Base-by-base conservation (phyloP, 495 filamentous ascomycete species). In the Penicillium dipodomyicola region DNA sequence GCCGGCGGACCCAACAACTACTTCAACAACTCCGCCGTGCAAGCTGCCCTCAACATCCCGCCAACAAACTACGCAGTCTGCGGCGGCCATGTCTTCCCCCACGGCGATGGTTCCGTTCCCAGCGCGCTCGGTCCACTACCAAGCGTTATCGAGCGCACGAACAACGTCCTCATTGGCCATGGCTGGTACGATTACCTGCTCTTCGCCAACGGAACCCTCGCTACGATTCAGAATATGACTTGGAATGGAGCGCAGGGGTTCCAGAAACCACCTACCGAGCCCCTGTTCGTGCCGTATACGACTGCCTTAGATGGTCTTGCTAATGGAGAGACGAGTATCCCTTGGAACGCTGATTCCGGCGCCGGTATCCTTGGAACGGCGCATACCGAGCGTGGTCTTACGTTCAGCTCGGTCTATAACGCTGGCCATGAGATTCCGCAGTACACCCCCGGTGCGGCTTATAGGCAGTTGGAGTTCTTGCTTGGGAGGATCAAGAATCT, bases 171-270 rank as follows among this genome's bases (percentile, higher is more conserved):
- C 35, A 83, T 92, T 62, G 82, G 68, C 7, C 86, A 91, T 62
- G 88, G 87, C 0, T 68, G 80, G 47, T 63, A 74, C 20, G 84
- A 86, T 52, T 81, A 72, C 59, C 58, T 84, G 37, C 72, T 90
- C 5, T 73, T 89, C 23, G 57, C 76, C 45, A 87, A 91, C 60
- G 87, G 89, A 11, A 84, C 86, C 0, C 75, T 94, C 0, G 72
- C 88, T 14, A 83, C 81, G 19, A 87, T 93, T 39, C 89, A 94
- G 62, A 92, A 92, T 67, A 90, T 93, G 88, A 92, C 88, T 0
- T 93, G 87, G 87, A 82, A 83, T 53, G 90, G 90, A 5, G 65
- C 66, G 12, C 82, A 86, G 52, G 90, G 90, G 1, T 92, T 93
- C 74, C 77, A 81, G 41, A 61, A 58, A 12, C 67, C 73, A 1